These are phyloP conservation scores for Apiotrichum mycotoxinovorans DNA, from an alignment of 1,284 basidiomycete genomes.

Conservation along the genomic window DNA sequence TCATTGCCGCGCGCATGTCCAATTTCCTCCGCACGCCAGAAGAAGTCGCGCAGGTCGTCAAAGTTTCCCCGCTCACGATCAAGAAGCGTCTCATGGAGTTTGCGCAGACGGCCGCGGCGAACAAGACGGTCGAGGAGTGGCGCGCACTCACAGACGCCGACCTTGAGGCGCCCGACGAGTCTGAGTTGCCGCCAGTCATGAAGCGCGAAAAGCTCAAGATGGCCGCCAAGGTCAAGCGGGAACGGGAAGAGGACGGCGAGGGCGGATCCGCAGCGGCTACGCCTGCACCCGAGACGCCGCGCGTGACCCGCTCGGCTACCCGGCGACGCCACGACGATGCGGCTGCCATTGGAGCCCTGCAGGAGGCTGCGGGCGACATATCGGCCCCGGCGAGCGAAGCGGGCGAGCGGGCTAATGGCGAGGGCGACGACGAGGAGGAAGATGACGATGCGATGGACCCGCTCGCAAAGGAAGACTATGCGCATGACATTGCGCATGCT, in stretches of 20 bases:
- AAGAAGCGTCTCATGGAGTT: slow-evolving; percentile 96
- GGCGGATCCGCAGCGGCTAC: neutral
- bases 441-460: slow-evolving; percentile 50
- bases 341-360: slow-evolving; percentile 4
- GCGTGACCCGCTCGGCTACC: neutral
- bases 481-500: slow-evolving; percentile 14
- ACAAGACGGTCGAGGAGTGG: slow-evolving; percentile 85
- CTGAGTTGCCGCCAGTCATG: slow-evolving; percentile 36
- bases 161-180: slow-evolving; percentile 46
- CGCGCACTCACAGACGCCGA: slow-evolving; percentile 68
- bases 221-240: slow-evolving; percentile 19
- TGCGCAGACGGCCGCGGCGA: slow-evolving; percentile 79
- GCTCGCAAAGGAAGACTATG: slow-evolving; percentile 45
- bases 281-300: slow-evolving; percentile 27
- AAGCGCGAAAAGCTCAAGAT: slow-evolving; percentile 39
- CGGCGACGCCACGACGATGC: neutral
- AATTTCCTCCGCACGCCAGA: slow-evolving; percentile 89
- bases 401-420: neutral
- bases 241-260: slow-evolving; percentile 18
- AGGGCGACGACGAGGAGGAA: slow-evolving; percentile 6
- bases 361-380: neutral
- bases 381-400: neutral
- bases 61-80: slow-evolving; percentile 92
- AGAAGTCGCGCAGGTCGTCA: slow-evolving; percentile 97
- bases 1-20: slow-evolving; percentile 97